These are phyloP conservation scores for Lactifluus piperatus DNA, from an alignment of 768 basidiomycete species.

Conservation along the genomic window DNA sequence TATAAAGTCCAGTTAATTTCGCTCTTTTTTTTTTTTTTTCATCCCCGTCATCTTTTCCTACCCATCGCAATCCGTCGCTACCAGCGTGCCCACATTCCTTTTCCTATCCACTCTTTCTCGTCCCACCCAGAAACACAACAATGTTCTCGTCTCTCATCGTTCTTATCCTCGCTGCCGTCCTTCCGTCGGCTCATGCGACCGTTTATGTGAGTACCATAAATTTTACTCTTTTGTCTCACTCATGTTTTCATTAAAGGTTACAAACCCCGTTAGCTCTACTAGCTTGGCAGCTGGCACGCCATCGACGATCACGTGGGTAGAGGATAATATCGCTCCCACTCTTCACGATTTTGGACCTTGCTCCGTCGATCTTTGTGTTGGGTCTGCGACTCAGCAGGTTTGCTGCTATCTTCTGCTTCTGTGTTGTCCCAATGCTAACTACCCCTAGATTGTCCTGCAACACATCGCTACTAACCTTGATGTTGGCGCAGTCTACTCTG, in stretches of 20 bases:
- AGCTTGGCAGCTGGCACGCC: conserved; percentile 42
- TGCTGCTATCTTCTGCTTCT: not conserved
- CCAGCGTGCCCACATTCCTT: conserved; percentile 13
- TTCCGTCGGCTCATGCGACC: conserved; percentile 10
- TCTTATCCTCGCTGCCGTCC: conserved; percentile 10
- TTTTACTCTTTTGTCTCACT: not conserved
- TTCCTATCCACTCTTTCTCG: conserved; percentile 13
- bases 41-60: not conserved
- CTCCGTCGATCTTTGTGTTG: conserved; percentile 51
- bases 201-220: conserved; percentile 9
- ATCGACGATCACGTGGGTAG: conserved; percentile 50
- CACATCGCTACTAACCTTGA: conserved; percentile 38
- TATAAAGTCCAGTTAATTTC: not conserved
- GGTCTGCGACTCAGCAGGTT: conserved; percentile 56
- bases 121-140: not conserved
- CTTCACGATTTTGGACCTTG: conserved; percentile 46
- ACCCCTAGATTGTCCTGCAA: conserved; percentile 47
- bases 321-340: conserved; percentile 39
- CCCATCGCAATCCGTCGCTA: not conserved
- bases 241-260: conserved; percentile 37
- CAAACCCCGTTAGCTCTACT: conserved; percentile 40
- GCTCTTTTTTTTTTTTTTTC: not conserved
- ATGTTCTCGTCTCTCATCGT: conserved; percentile 14
- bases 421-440: conserved; percentile 17
- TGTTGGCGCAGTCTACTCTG: conserved; percentile 38